phyloP scores from a whole-genome alignment of 148 eudicot species.

The Amaranthus cruentus region DNA sequence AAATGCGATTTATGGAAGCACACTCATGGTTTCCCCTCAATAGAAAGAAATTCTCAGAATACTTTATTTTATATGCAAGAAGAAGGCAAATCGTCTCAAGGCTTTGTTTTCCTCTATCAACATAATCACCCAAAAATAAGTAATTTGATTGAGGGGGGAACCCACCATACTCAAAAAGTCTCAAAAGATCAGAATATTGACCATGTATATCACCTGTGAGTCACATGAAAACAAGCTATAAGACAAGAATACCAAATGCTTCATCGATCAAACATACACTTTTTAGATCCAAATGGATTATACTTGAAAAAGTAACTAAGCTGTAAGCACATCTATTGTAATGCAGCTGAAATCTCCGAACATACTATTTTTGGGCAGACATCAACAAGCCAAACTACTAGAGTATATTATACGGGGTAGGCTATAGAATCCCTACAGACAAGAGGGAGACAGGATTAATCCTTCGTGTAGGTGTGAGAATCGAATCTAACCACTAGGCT shows the following conservation, averaged over 20 bases:
- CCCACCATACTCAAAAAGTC: conserved; percentile 56
- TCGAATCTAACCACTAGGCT: too few relatives aligned
- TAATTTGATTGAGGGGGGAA: conserved; percentile 56
- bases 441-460: too few relatives aligned
- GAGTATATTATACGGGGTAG: too few relatives aligned
- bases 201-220: conserved; percentile 55
- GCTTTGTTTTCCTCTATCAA: conserved; percentile 60
- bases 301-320: background rate
- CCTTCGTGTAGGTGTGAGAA: too few relatives aligned
- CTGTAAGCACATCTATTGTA: background rate
- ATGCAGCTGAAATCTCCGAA: background rate
- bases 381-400: too few relatives aligned
- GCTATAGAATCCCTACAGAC: too few relatives aligned
- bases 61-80: conserved; percentile 51
- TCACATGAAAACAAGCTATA: conserved; percentile 8
- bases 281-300: background rate
- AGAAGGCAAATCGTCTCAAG: conserved; percentile 54
- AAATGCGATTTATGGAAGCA: conserved; percentile 59
- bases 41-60: conserved; percentile 51
- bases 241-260: conserved; percentile 5
- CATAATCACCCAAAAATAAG: conserved; percentile 61
- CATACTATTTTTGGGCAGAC: background rate
- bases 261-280: background rate
- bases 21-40: conserved; percentile 54
- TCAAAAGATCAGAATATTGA: conserved; percentile 57